Evolutionary conservation across 495 filamentous ascomycete genomes (phyloP).

Genomic region (Lophiostoma macrostomum): DNA sequence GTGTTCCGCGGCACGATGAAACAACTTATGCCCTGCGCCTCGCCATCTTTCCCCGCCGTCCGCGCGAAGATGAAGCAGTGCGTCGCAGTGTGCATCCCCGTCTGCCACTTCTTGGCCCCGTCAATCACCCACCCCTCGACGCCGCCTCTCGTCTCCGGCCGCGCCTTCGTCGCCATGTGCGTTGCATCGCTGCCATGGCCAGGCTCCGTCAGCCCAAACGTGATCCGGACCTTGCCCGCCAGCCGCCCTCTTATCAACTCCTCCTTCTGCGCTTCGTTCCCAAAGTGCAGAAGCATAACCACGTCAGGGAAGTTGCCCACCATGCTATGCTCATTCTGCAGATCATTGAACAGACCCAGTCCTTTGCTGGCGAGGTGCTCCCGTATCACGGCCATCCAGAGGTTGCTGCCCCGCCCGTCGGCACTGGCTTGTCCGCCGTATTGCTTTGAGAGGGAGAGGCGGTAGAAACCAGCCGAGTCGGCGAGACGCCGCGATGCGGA

Average conservation of each 20-base stretch:
- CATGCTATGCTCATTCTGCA: slow-evolving; percentile 59
- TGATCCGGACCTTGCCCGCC: slow-evolving; percentile 49
- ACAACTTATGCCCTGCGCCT: slow-evolving; percentile 53
- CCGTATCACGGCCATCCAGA: slow-evolving; percentile 60
- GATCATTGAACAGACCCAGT: slow-evolving; percentile 58
- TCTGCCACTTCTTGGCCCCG: slow-evolving; percentile 62
- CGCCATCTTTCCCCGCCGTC: slow-evolving; percentile 48
- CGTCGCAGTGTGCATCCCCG: slow-evolving; percentile 56
- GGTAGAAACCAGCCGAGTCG: slow-evolving; percentile 55
- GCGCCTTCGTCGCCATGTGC: slow-evolving; percentile 53
- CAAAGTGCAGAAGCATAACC: slow-evolving; percentile 57
- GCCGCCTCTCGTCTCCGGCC: slow-evolving; percentile 35
- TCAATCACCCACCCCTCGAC: slow-evolving; percentile 51
- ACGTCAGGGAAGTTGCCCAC: slow-evolving; percentile 60
- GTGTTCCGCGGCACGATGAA: slow-evolving; percentile 53
- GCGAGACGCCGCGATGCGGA: slow-evolving; percentile 45
- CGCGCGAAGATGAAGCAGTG: slow-evolving; percentile 60
- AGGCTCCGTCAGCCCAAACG: slow-evolving; percentile 61
- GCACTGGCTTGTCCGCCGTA: slow-evolving; percentile 53
- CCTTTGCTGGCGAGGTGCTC: slow-evolving; percentile 57
- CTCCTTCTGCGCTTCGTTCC: slow-evolving; percentile 48
- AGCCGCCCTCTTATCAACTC: slow-evolving; percentile 50
- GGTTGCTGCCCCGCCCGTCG: slow-evolving; percentile 43
- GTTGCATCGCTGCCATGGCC: slow-evolving; percentile 59
- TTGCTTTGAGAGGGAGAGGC: slow-evolving; percentile 52